Conservation (phyloP, 2,329 filamentous ascomycete genomes). For the Hymenoscyphus occultus region DNA sequence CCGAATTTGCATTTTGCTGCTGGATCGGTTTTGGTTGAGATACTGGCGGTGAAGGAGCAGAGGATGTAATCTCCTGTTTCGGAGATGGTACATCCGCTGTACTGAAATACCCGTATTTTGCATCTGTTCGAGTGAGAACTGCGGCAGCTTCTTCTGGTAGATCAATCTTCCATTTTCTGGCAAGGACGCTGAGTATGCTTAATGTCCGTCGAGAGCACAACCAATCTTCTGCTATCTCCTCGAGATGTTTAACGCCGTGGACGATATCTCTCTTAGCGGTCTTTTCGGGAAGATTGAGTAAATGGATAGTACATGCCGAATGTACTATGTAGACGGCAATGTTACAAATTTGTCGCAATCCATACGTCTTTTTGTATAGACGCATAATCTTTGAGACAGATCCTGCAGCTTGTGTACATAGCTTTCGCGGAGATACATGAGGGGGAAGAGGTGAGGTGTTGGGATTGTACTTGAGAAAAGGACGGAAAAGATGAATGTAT, state of each 20-base stretch:
- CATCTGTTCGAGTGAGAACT: slow-evolving; percentile 74
- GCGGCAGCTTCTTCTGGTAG: slow-evolving; percentile 78
- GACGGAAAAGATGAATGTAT: slow-evolving; percentile 92
- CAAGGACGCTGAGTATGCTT: slow-evolving; percentile 78
- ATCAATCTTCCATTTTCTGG: slow-evolving; percentile 85
- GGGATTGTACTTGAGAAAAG: slow-evolving; percentile 88
- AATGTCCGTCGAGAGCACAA: slow-evolving; percentile 82
- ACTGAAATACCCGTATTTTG: slow-evolving; percentile 72
- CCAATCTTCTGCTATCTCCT: slow-evolving; percentile 96
- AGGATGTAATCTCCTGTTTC: slow-evolving; percentile 32
- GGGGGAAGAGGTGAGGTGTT: slow-evolving; percentile 76
- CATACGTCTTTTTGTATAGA: slow-evolving; percentile 88
- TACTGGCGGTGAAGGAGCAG: slow-evolving; percentile 27
- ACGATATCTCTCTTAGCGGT: slow-evolving; percentile 85
- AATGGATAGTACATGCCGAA: slow-evolving; percentile 89
- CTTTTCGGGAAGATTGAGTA: slow-evolving; percentile 90
- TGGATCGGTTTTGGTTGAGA: slow-evolving; percentile 11
- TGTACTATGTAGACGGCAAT: slow-evolving; percentile 95
- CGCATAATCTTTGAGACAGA: slow-evolving; percentile 92
- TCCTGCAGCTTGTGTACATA: slow-evolving; percentile 85
- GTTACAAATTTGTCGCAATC: slow-evolving; percentile 90
- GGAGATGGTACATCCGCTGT: slow-evolving; percentile 37
- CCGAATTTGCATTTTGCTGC: slow-evolving; percentile 18
- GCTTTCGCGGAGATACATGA: slow-evolving; percentile 84
- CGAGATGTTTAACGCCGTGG: slow-evolving; percentile 85